phyloP scores from a whole-genome alignment of 2,329 filamentous ascomycete species.

The Aaosphaeria pasadenensis region DNA sequence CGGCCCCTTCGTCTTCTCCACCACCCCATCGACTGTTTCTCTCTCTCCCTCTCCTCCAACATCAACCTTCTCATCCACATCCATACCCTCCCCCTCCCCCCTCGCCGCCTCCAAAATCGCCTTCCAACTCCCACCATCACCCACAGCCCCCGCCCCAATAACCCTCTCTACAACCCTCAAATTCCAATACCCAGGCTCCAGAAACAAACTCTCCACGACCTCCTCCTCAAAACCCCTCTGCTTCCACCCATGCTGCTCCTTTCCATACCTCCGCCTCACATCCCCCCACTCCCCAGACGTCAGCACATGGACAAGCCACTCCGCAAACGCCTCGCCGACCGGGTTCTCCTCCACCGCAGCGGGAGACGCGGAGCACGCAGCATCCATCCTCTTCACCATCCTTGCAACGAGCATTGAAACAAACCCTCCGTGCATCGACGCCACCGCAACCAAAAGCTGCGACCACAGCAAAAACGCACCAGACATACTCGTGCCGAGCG shows the following conservation, averaged over 20 bases:
- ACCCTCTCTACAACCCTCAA: slow-evolving; percentile 32
- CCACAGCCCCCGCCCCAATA: slow-evolving; percentile 17
- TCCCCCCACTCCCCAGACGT: slow-evolving; percentile 18
- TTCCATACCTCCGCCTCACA: background rate
- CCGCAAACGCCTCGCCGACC: slow-evolving; percentile 42
- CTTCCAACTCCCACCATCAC: slow-evolving; percentile 11
- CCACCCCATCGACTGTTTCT: background rate
- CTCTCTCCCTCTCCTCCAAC: background rate
- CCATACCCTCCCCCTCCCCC: slow-evolving; percentile 3
- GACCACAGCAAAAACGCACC: slow-evolving; percentile 48
- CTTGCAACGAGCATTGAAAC: background rate
- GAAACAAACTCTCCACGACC: slow-evolving; percentile 30
- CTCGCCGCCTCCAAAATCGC: slow-evolving; percentile 30
- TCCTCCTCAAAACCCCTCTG: background rate
- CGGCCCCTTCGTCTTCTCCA: slow-evolving; percentile 18
- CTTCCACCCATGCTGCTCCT: slow-evolving; percentile 4
- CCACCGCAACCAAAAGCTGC: slow-evolving; percentile 36
- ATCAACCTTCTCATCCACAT: background rate
- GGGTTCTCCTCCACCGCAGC: slow-evolving; percentile 21
- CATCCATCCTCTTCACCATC: background rate
- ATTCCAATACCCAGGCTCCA: slow-evolving; percentile 37
- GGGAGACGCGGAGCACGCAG: background rate
- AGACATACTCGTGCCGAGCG: slow-evolving; percentile 33
- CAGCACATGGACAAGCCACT: slow-evolving; percentile 51
- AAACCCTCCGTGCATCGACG: slow-evolving; percentile 1